Percentiles rank a stretch among this genome's conserved stretches.
These are phyloP conservation scores for Amanita molliuscula DNA, from an alignment of 768 basidiomycete species.

Conservation along the genomic window DNA sequence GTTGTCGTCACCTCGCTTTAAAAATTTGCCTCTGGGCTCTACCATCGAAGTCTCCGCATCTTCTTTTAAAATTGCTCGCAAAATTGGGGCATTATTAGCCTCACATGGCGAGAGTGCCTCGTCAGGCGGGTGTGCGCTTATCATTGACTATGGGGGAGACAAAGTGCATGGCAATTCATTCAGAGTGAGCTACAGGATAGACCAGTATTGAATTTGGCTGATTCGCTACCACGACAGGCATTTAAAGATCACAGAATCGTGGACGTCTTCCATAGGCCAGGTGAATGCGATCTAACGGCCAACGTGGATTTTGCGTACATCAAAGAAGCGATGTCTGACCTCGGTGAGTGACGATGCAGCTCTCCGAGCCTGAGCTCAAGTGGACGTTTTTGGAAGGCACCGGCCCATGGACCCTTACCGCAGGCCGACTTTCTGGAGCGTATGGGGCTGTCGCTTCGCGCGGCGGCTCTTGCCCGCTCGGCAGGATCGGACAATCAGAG, in stretches of 20 bases:
- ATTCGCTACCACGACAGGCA: conserved; percentile 39
- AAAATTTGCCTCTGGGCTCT: conserved; percentile 53
- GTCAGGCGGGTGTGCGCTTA: conserved; percentile 51
- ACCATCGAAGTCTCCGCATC: conserved; percentile 75
- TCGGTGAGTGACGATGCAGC: conserved; percentile 34
- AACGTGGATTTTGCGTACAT: conserved; percentile 95
- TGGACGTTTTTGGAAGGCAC: conserved; percentile 29
- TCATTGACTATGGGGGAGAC: conserved; percentile 85
- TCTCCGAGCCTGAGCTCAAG: neutral
- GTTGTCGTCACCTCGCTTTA: conserved; percentile 60
- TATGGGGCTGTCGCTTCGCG: conserved; percentile 66
- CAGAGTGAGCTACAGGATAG: conserved; percentile 45
- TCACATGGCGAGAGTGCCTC: conserved; percentile 5
- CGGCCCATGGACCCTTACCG: conserved; percentile 55
- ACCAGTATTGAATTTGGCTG: neutral
- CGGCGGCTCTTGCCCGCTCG: conserved; percentile 46
- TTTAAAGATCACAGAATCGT: conserved; percentile 84
- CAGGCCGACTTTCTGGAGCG: conserved; percentile 71
- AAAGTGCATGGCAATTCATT: conserved; percentile 64
- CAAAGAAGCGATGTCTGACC: conserved; percentile 58
- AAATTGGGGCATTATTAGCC: conserved; percentile 54
- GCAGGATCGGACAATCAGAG: conserved; percentile 40
- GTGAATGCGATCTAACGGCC: conserved; percentile 87
- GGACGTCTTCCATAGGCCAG: conserved; percentile 77
- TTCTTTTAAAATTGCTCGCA: conserved; percentile 56